These are phyloP conservation scores for Inga leiocalycina DNA, from an alignment of 306 rosid genomes.

Conservation along the genomic window DNA sequence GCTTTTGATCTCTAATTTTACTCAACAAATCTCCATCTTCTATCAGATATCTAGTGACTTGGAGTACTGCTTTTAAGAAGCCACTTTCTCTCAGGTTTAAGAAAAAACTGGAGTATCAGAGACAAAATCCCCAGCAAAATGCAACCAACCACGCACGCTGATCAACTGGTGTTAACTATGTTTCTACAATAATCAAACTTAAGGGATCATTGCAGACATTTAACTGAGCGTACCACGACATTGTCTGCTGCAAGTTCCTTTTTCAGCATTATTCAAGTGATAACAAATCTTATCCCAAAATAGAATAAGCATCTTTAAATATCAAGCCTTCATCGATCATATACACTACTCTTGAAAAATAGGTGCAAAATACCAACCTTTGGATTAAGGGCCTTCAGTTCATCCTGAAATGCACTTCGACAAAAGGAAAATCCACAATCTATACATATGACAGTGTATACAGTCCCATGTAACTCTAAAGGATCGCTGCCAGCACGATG, in stretches of 20 bases:
- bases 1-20: background rate
- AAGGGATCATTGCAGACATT: background rate
- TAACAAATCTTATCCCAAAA: background rate
- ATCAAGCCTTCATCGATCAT: background rate
- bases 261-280: slow-evolving; percentile 23
- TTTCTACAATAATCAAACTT: slow-evolving; percentile 10
- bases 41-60: background rate
- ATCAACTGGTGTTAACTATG: slow-evolving; percentile 5
- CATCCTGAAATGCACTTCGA: slow-evolving; percentile 80
- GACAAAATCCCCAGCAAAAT: slow-evolving; percentile 6
- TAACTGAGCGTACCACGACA: background rate
- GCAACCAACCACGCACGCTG: slow-evolving; percentile 1
- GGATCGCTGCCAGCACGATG: slow-evolving; percentile 96
- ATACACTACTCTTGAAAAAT: background rate
- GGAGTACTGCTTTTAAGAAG: slow-evolving; percentile 5
- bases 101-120: background rate
- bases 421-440: slow-evolving; percentile 72
- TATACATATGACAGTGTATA: slow-evolving; percentile 75
- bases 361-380: slow-evolving; percentile 58
- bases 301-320: background rate
- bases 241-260: slow-evolving; percentile 8
- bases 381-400: slow-evolving; percentile 82
- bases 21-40: background rate
- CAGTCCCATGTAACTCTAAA: slow-evolving; percentile 94
- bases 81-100: slow-evolving; percentile 6